Evolutionary conservation across 495 filamentous ascomycete species (phyloP).

Genomic region (Lepraria neglecta): DNA sequence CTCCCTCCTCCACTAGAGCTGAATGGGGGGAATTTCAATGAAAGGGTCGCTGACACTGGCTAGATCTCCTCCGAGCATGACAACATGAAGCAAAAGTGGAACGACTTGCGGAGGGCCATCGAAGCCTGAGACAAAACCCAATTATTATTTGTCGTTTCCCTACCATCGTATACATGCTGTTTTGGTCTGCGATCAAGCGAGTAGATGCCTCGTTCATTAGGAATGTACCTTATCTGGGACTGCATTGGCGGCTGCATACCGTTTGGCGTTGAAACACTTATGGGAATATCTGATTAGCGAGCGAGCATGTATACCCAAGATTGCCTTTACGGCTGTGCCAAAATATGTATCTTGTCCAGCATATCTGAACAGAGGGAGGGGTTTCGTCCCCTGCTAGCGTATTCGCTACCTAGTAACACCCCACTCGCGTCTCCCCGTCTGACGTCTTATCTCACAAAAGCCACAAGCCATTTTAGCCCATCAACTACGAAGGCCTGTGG

Average conservation of each 20-base stretch:
- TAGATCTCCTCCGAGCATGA: conserved; percentile 70
- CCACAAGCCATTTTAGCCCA: no score
- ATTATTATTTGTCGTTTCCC: no score
- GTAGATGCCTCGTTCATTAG: not conserved
- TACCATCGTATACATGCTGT: not conserved
- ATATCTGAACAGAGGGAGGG: not conserved
- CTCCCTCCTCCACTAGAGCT: not conserved
- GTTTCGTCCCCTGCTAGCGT: not conserved
- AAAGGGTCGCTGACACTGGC: conserved; percentile 26
- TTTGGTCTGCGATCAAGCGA: not conserved
- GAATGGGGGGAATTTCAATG: not conserved
- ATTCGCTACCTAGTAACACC: conserved; percentile 4
- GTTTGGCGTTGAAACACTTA: conserved; percentile 5
- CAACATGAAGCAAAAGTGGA: conserved; percentile 70
- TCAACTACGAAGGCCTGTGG: no score
- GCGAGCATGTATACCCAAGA: conserved; percentile 23
- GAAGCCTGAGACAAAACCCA: conserved; percentile 28
- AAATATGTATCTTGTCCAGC: not conserved
- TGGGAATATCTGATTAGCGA: conserved; percentile 19
- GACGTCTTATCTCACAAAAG: no score
- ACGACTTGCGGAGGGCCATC: conserved; percentile 66
- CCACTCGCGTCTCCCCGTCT: no score
- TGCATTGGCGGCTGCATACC: conserved; percentile 9
- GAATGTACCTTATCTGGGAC: not conserved
- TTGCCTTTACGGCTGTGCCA: not conserved